Evolutionary conservation across 768 basidiomycete species (phyloP), one percentile per base, ranked within the genome.

Genomic region (Pleurotus platypus): DNA sequence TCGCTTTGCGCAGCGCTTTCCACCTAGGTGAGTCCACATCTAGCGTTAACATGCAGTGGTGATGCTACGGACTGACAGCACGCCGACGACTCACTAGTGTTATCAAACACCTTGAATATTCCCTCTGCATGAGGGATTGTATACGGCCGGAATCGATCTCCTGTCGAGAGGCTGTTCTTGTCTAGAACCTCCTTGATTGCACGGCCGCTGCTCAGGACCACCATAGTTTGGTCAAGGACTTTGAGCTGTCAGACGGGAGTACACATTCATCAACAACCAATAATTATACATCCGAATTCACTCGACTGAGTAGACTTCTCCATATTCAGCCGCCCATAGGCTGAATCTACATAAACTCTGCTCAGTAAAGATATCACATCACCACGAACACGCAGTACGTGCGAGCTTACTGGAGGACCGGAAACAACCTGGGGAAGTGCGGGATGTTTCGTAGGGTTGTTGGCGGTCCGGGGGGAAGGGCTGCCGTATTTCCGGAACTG

Each of bases 171-270:
- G 24, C 60, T 57, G 15, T 63, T 58, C 59, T 67, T 66, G 46
- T 72, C 70, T 58, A 72, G 47, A 12, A 72, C 45, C 24, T 70
- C 69, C 48, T 60, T 64, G 20, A 68, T 64, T 8, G 60, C 58
- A 5, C 58, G 26, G 0, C 60, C 53, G 51, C 61, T 61, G 6
- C 63, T 59, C 27, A 71, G 48, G 13, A 71, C 62, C 35, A 70
- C 56, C 13, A 60, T 60, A 12, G 62, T 65, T 5, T 51, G 59
- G 22, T 64, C 42, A 9, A 60, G 62, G 15, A 68, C 49, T 39
- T 64, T 69, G 24, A 70, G 55, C 66, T 68, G 49, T 22, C 22
- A 20, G 20, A 20, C 20, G 20, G 20, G 20, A 1, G 20, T 20
- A 20, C 20, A 2, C 20, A 20, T 20, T 20, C 20, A 20, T 20